Conservation (phyloP, 805 yeast genomes). For the Starmerella geochares region DNA sequence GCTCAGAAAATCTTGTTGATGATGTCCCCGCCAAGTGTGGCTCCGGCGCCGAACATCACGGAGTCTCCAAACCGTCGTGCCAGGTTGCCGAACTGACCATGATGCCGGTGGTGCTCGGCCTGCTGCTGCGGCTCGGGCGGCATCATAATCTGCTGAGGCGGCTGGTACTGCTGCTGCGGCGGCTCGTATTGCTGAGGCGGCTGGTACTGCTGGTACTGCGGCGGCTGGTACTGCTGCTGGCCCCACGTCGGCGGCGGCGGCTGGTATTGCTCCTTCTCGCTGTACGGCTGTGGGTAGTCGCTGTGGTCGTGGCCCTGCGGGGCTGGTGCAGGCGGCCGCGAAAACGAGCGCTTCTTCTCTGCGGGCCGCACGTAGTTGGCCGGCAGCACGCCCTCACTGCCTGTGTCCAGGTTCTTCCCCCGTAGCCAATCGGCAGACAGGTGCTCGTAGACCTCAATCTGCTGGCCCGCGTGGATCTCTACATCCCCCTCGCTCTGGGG, state of each 20-base stretch:
- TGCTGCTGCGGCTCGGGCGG: conserved; percentile 24
- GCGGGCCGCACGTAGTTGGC: conserved; percentile 58
- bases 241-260: conserved; percentile 9
- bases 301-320: conserved; percentile 13
- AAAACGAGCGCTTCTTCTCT: conserved; percentile 15
- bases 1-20: conserved; percentile 38
- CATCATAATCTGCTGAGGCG: conserved; percentile 22
- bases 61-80: conserved; percentile 82
- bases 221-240: conserved; percentile 19
- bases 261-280: conserved; percentile 20
- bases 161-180: conserved; percentile 26
- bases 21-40: conserved; percentile 76
- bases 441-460: conserved; percentile 58
- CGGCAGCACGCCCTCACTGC: conserved; percentile 78
- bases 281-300: conserved; percentile 21
- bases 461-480: conserved; percentile 53
- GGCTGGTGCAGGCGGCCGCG: conserved; percentile 20
- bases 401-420: conserved; percentile 43
- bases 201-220: conserved; percentile 16
- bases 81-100: conserved; percentile 32
- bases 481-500: conserved; percentile 74
- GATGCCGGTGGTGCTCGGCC: conserved; percentile 16
- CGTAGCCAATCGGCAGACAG: conserved; percentile 86
- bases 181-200: conserved; percentile 27
- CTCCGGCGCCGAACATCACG: conserved; percentile 95